Percentiles rank a stretch among this genome's conserved stretches.
phyloP scores from a whole-genome alignment of 2,329 filamentous ascomycete species.

The Aspergillus eucalypticola region DNA sequence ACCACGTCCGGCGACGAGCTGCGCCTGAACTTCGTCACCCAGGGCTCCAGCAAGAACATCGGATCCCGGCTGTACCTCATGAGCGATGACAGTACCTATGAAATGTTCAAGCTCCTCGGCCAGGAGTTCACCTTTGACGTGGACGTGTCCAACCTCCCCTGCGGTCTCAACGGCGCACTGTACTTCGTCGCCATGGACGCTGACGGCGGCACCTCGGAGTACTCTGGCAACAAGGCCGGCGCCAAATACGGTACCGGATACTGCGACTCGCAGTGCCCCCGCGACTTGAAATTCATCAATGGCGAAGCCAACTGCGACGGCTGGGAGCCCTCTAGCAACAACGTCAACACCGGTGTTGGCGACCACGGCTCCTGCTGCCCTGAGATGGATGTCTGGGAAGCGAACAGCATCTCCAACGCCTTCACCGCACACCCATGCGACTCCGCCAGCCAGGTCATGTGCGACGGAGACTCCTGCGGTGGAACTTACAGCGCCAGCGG shows the following conservation, averaged over 20 bases:
- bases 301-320: slow-evolving; percentile 57
- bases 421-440: slow-evolving; percentile 67
- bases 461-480: slow-evolving; percentile 54
- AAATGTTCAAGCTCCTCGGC: slow-evolving; percentile 65
- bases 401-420: slow-evolving; percentile 65
- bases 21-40: slow-evolving; percentile 51
- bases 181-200: slow-evolving; percentile 65
- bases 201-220: slow-evolving; percentile 59
- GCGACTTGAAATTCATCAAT: slow-evolving; percentile 50
- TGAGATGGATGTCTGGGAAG: slow-evolving; percentile 72
- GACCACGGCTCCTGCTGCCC: slow-evolving; percentile 63
- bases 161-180: slow-evolving; percentile 70
- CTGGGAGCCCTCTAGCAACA: slow-evolving; percentile 54
- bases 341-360: slow-evolving; percentile 57
- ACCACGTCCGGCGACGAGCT: slow-evolving; percentile 52
- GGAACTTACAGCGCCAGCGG: slow-evolving; percentile 53
- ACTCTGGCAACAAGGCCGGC: slow-evolving; percentile 57
- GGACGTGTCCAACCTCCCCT: slow-evolving; percentile 67
- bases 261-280: slow-evolving; percentile 61
- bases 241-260: slow-evolving; percentile 65
- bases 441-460: slow-evolving; percentile 52
- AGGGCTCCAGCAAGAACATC: slow-evolving; percentile 38
- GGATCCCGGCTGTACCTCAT: slow-evolving; percentile 65
- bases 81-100: slow-evolving; percentile 61
- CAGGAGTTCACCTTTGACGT: slow-evolving; percentile 73